phyloP scores from a whole-genome alignment of 2,329 filamentous ascomycete genomes.

The Teratosphaeriaceae sp. region DNA sequence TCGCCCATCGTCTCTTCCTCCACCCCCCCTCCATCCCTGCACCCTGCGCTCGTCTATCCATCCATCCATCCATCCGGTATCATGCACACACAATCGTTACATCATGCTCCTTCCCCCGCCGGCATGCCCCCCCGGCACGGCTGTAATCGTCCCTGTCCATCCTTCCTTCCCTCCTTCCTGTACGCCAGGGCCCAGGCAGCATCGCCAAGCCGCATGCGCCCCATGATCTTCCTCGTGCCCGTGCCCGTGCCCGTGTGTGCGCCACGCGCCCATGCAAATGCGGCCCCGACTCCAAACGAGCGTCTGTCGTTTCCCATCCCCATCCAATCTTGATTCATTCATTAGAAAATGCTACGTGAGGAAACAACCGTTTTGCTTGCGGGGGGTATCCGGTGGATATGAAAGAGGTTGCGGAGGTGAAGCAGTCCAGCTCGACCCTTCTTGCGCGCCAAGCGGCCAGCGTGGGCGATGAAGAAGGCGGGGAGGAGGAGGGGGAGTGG shows the following conservation, averaged over 20 bases:
- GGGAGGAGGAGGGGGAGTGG: too few relatives aligned
- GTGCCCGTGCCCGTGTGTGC: too few relatives aligned
- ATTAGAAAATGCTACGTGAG: neutral
- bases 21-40: neutral
- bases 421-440: too few relatives aligned
- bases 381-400: neutral
- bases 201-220: too few relatives aligned
- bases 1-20: neutral
- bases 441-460: neutral
- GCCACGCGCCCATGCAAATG: conserved; percentile 2
- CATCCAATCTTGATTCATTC: neutral
- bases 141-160: too few relatives aligned
- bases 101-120: neutral
- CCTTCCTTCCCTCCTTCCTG: neutral
- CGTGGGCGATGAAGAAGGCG: too few relatives aligned
- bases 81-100: neutral
- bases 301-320: too few relatives aligned
- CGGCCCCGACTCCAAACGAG: conserved; percentile 3
- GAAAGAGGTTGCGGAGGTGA: too few relatives aligned
- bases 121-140: too few relatives aligned
- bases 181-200: too few relatives aligned
- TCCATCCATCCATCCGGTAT: neutral
- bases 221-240: too few relatives aligned
- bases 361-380: too few relatives aligned
- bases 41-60: neutral